Conservation (phyloP, 1,284 basidiomycete species). For the Boletus semigastroideus region DNA sequence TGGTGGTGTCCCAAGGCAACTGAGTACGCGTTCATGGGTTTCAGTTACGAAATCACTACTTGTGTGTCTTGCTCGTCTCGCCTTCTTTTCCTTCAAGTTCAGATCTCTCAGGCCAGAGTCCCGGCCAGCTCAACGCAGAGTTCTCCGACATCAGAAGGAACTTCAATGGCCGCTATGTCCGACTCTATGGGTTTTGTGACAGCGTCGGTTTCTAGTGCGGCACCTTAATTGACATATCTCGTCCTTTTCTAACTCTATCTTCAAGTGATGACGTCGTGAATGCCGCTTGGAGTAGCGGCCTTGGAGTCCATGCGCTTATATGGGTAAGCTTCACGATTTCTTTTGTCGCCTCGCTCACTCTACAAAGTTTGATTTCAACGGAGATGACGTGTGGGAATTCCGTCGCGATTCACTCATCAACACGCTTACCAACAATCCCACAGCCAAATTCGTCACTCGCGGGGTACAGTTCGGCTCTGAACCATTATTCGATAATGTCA, state of each 20-base stretch:
- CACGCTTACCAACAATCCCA: slow-evolving; percentile 59
- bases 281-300: slow-evolving; percentile 66
- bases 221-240: neutral
- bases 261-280: slow-evolving; percentile 64
- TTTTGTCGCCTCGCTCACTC: slow-evolving; percentile 3
- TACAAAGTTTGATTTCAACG: slow-evolving; percentile 61
- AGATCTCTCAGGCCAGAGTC: slow-evolving; percentile 45
- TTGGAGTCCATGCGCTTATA: slow-evolving; percentile 74
- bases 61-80: slow-evolving; percentile 39
- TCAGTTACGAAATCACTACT: slow-evolving; percentile 67
- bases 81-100: neutral
- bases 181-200: slow-evolving; percentile 4
- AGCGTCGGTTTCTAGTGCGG: slow-evolving; percentile 1
- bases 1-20: slow-evolving; percentile 68
- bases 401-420: slow-evolving; percentile 55
- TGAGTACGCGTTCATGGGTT: slow-evolving; percentile 72
- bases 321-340: slow-evolving; percentile 49
- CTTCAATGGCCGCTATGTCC: slow-evolving; percentile 51
- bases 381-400: slow-evolving; percentile 52
- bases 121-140: slow-evolving; percentile 49
- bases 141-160: slow-evolving; percentile 61
- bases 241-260: neutral
- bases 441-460: slow-evolving; percentile 66
- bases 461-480: slow-evolving; percentile 72
- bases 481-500: slow-evolving; percentile 64